Base-by-base conservation (phyloP, 164 flowering plant genomes). In the Piper longum region DNA sequence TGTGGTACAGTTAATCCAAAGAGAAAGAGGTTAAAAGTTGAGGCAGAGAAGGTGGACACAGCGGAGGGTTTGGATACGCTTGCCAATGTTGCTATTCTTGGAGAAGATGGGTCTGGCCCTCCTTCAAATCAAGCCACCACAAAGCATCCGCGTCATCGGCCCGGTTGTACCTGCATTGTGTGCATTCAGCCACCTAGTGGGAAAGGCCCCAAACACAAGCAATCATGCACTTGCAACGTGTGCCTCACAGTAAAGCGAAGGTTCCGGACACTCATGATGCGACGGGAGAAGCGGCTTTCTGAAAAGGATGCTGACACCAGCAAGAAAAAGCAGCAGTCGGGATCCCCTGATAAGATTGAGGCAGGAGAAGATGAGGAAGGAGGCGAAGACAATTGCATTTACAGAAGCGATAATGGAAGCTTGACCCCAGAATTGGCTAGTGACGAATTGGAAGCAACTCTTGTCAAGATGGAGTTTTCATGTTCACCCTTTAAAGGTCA, bases 161-260 rank as follows among this genome's bases (percentile, higher is more conserved):
- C 85, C 58, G 98, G 96, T 39, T 91, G 98, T 66, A 55, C 92
- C 17, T 91, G 98, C 84, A 91, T 91, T 62, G 98, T 89, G 45
- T 91, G 98, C 80, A 87, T 91, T 68, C 98, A 91, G 71, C 91
- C 95, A 11, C 96, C 98, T 9, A 91, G 96, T 66, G 98, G 98
- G 13, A 84, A 84, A 74, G 88, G 88, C 57, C 86, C 84, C 39
- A 91, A 87, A 74, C 98, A 88, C 74, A 78, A 79, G 68, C 88
- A 70, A 56, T 70, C 82, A 2, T 91, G 98, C 73, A 83, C 83
- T 0, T 91, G 98, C 72, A 79, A 75, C 56, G 87, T 86, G 62
- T 92, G 98, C 72, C 60, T 75, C 56, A 81, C 85, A 2, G 85
- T 89, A 51, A 87, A 77, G 79, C 83, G 89, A 3, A 91, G 98